These are phyloP conservation scores for Saccharomycopsis babjevae DNA, from an alignment of 805 yeast genomes.

Conservation along the genomic window DNA sequence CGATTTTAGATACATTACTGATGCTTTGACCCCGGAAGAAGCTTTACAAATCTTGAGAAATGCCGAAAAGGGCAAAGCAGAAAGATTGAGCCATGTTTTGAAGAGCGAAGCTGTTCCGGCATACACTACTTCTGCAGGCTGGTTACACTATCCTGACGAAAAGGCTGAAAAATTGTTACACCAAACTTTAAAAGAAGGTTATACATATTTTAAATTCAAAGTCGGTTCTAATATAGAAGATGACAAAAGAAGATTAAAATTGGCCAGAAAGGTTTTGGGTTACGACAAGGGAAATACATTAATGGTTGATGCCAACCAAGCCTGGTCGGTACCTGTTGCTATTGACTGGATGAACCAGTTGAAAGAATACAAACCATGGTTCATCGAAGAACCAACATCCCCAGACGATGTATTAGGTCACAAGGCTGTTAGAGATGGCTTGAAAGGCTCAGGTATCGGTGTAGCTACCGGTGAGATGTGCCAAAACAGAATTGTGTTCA, in stretches of 20 bases:
- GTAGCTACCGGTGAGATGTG: conserved; percentile 30
- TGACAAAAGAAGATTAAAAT: conserved; percentile 28
- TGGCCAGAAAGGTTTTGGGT: conserved; percentile 33
- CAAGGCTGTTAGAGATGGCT: conserved; percentile 24
- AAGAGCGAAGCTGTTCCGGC: conserved; percentile 32
- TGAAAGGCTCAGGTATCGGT: conserved; percentile 24
- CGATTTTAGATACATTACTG: conserved; percentile 34
- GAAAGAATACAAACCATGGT: conserved; percentile 26
- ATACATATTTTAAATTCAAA: conserved; percentile 32
- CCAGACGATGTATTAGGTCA: conserved; percentile 29
- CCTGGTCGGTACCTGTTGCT: conserved; percentile 29
- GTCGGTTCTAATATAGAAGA: conserved; percentile 31
- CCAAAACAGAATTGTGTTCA: conserved; percentile 28
- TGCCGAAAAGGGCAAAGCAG: conserved; percentile 25
- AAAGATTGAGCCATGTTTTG: conserved; percentile 26
- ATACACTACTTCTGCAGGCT: conserved; percentile 37
- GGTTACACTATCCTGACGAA: conserved; percentile 34
- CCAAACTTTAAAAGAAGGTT: conserved; percentile 30
- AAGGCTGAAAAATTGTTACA: conserved; percentile 28
- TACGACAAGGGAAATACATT: conserved; percentile 25
- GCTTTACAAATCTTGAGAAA: conserved; percentile 27
- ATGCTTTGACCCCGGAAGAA: conserved; percentile 34
- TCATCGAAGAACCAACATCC: conserved; percentile 29
- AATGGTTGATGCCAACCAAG: conserved; percentile 30
- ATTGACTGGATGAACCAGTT: conserved; percentile 25